phyloP scores from a whole-genome alignment of 2,329 filamentous ascomycete species.

The Monosporascus sp. region DNA sequence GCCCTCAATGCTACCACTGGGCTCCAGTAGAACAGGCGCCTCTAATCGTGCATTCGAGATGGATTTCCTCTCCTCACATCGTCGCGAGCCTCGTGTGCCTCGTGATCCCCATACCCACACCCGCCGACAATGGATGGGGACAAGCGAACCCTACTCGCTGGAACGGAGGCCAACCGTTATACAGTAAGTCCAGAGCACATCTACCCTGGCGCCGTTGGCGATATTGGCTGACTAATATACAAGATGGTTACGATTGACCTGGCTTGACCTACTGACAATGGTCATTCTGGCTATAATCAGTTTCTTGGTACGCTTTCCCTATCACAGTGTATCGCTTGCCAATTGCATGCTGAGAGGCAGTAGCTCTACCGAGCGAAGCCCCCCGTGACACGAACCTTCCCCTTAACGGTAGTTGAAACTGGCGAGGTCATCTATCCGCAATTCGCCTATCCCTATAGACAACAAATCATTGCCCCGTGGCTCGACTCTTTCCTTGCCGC shows the following conservation, averaged over 20 bases:
- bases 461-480: constrained; percentile 57
- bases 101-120: not conserved
- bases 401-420: constrained; percentile 50
- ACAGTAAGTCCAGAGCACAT: not conserved
- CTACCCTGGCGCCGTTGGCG: no score
- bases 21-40: no score
- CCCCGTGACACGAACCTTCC: constrained; percentile 53
- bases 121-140: not conserved
- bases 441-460: constrained; percentile 58
- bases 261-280: constrained; percentile 4
- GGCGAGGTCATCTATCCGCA: constrained; percentile 59
- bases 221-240: not conserved
- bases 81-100: not conserved
- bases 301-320: not conserved
- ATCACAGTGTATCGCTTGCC: not conserved
- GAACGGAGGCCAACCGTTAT: constrained; percentile 1
- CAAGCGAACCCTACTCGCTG: constrained; percentile 1
- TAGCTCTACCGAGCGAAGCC: constrained; percentile 51
- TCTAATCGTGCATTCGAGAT: not conserved
- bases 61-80: not conserved
- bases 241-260: constrained; percentile 3
- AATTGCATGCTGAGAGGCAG: not conserved
- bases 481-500: constrained; percentile 50
- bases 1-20: no score
- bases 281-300: not conserved